Percentiles rank a stretch among this genome's conserved stretches.
Evolutionary conservation across 106 monocot genomes (phyloP).

Genomic region (Allium sativum): DNA sequence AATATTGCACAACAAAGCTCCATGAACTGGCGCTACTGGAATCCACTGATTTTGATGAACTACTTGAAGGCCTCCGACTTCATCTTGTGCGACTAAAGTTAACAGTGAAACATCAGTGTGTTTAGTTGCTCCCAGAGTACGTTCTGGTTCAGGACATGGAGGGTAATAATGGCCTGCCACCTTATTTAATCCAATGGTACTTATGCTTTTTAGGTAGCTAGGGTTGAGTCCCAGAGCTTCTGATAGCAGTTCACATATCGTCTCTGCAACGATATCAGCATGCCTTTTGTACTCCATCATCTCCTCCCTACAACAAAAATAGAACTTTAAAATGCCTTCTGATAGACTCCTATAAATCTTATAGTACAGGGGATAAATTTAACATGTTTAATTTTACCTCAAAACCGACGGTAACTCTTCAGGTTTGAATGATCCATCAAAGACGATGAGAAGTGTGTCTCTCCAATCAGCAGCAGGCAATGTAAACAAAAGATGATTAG

Average conservation of each 20-base stretch:
- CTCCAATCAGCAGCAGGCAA: conserved; percentile 13
- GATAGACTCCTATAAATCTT: too few species aligned
- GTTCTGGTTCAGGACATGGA: conserved; percentile 57
- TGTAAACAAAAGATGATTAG: conserved; percentile 8
- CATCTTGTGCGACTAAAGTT: conserved; percentile 61
- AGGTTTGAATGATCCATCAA: neutral
- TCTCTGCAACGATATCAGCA: neutral
- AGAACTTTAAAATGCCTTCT: too few species aligned
- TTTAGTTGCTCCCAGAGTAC: conserved; percentile 44
- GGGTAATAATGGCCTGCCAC: conserved; percentile 63
- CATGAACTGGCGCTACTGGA: conserved; percentile 26
- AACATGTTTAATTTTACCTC: neutral
- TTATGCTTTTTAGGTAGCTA: conserved; percentile 31
- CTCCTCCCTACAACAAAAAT: conserved; percentile 5
- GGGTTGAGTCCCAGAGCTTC: conserved; percentile 21
- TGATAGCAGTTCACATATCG: conserved; percentile 6
- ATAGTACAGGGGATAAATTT: neutral
- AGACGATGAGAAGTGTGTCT: conserved; percentile 4
- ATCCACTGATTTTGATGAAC: conserved; percentile 38
- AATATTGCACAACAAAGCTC: conserved; percentile 51
- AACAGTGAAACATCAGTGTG: conserved; percentile 56
- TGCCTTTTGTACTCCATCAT: conserved; percentile 3
- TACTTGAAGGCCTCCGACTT: conserved; percentile 57
- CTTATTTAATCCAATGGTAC: conserved; percentile 20
- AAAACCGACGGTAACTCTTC: conserved; percentile 7